Base-by-base conservation (phyloP, 805 yeast genomes). In the Clavispora phyllophila region DNA sequence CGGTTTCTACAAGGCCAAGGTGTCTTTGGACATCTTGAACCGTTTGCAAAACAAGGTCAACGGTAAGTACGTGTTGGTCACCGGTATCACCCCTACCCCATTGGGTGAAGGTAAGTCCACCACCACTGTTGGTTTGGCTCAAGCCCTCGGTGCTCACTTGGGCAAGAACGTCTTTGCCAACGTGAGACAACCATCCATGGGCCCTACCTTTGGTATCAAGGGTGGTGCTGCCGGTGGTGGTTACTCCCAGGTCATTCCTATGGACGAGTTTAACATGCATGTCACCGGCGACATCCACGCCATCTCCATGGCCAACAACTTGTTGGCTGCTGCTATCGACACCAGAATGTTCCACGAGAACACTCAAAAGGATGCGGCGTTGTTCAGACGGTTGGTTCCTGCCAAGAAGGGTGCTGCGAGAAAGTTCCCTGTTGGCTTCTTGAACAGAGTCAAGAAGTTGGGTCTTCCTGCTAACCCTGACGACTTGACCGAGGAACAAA, bases 171-270 rank as follows among this genome's bases (percentile, higher is more conserved):
- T 83, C 12, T 75, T 84, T 58, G 93, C 91, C 50, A 84, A 84
- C 59, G 93, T 84, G 40, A 78, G 93, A 72, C 93, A 84, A 62
- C 93, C 93, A 20, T 82, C 89, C 8, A 83, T 84, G 90, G 93
- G 93, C 43, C 93, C 93, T 50, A 84, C 93, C 15, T 84, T 84
- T 57, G 93, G 93, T 68, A 83, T 84, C 53, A 84, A 84, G 63
- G 93, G 93, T 65, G 93, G 93, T 67, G 93, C 93, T 53, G 93
- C 93, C 7, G 93, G 93, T 61, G 91, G 93, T 63, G 93, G 93
- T 46, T 84, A 84, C 60, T 82, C 93, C 23, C 91, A 84, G 65
- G 93, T 84, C 25, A 83, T 84, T 60, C 93, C 93, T 49, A 84
- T 84, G 93, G 91, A 84, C 63, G 93, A 84, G 60, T 84, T 84